These are phyloP conservation scores for Xylaria scruposa DNA, from an alignment of 495 filamentous ascomycete species.

Conservation along the genomic window DNA sequence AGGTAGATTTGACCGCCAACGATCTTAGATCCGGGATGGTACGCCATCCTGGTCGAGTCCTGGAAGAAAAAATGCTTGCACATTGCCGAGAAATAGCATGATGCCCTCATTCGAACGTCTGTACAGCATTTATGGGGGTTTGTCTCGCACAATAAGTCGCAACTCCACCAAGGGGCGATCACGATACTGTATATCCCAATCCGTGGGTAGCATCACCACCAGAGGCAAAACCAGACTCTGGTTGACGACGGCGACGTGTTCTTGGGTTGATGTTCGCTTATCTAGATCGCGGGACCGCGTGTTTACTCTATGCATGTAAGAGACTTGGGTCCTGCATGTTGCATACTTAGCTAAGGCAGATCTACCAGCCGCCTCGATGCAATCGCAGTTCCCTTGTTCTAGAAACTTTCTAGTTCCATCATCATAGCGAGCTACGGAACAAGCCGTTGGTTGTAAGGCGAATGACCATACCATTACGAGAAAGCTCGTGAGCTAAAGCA, in stretches of 20 bases:
- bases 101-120: background rate
- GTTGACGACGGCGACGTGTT: constrained; percentile 12
- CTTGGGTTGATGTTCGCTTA: constrained; percentile 23
- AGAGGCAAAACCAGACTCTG: constrained; percentile 15
- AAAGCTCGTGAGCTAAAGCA: constrained; percentile 1
- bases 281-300: constrained; percentile 24
- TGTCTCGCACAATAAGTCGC: background rate
- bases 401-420: constrained; percentile 5
- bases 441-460: background rate
- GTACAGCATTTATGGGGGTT: background rate
- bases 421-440: background rate
- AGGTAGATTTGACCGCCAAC: constrained; percentile 4
- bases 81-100: background rate
- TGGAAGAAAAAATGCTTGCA: constrained; percentile 2
- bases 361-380: constrained; percentile 11
- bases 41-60: constrained; percentile 4
- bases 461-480: background rate
- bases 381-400: constrained; percentile 19
- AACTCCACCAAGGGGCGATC: background rate
- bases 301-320: constrained; percentile 25
- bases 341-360: constrained; percentile 20
- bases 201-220: background rate
- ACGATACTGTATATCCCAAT: background rate
- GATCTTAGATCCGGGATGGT: constrained; percentile 15
- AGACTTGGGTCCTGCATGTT: constrained; percentile 26